These are phyloP conservation scores for Colletotrichum sp. DNA, from an alignment of 2,329 filamentous ascomycete genomes.

Conservation along the genomic window DNA sequence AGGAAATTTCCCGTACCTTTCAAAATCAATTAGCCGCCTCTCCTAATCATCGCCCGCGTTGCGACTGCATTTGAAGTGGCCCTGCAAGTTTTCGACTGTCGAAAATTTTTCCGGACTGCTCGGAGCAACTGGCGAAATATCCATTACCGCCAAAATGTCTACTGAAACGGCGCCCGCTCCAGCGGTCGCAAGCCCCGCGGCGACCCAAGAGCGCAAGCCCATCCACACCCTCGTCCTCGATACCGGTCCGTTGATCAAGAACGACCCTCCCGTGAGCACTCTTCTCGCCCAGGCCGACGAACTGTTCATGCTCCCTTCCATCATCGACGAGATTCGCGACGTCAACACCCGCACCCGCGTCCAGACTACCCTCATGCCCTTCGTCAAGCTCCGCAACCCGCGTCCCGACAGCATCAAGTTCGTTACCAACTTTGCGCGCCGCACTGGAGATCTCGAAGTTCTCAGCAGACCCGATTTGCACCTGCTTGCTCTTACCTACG, in stretches of 20 bases:
- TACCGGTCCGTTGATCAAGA: conserved; percentile 91
- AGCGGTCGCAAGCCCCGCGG: conserved; percentile 9
- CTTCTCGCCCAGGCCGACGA: conserved; percentile 78
- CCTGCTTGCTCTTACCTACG: conserved; percentile 88
- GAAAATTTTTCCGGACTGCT: neutral
- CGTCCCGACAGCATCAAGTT: conserved; percentile 78
- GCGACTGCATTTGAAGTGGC: neutral
- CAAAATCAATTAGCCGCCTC: conserved; percentile 15
- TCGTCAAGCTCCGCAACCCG: conserved; percentile 79
- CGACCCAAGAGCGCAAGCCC: conserved; percentile 54
- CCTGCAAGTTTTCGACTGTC: neutral
- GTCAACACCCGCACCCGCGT: conserved; percentile 79
- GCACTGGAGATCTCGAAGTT: conserved; percentile 87
- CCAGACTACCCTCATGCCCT: conserved; percentile 84
- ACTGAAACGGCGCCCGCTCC: neutral
- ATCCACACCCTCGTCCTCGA: conserved; percentile 88
- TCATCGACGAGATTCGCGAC: conserved; percentile 89
- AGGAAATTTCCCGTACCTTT: conserved; percentile 18
- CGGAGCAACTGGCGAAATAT: neutral
- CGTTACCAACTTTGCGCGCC: conserved; percentile 83
- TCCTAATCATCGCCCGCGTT: neutral
- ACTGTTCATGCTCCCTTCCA: conserved; percentile 83
- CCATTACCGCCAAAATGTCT: neutral
- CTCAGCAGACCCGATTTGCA: conserved; percentile 90
- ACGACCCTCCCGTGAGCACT: conserved; percentile 83